phyloP scores from a whole-genome alignment of 2,329 filamentous ascomycete species.

The Apiospora hydei region DNA sequence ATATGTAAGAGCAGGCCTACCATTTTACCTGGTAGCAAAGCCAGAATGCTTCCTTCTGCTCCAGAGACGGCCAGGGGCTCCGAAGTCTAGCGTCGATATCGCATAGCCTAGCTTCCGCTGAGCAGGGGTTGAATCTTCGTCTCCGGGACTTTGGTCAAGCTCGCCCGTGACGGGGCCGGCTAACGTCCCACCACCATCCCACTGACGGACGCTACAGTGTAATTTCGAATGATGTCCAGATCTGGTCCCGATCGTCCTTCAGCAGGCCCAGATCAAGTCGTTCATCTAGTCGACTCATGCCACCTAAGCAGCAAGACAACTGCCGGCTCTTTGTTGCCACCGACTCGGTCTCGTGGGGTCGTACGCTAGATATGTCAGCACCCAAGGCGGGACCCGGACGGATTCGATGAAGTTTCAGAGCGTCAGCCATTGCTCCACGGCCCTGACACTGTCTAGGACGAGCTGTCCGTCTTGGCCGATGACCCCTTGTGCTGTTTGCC shows the following conservation, averaged over 20 bases:
- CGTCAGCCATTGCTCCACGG: not conserved
- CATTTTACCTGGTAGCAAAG: not conserved
- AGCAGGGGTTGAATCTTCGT: not conserved
- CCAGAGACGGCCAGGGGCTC: conserved; percentile 10
- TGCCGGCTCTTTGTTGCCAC: not conserved
- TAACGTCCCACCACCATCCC: not conserved
- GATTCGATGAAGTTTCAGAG: not conserved
- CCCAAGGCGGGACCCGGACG: not conserved
- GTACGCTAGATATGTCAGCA: not conserved
- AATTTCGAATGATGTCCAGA: not conserved
- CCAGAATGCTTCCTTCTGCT: not conserved
- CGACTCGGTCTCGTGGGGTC: not conserved
- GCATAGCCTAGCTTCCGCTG: conserved; percentile 7
- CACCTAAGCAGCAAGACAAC: not conserved
- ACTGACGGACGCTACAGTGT: not conserved
- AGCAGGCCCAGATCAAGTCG: not conserved
- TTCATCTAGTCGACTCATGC: not conserved
- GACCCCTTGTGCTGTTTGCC: not conserved
- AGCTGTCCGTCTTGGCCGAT: not conserved
- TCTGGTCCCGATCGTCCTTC: not conserved
- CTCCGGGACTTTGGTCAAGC: conserved; percentile 8
- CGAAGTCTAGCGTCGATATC: conserved; percentile 14
- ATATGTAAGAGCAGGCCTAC: not conserved
- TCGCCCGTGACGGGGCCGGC: not conserved
- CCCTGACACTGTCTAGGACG: not conserved